Base-by-base conservation (phyloP, 2,329 filamentous ascomycete genomes). In the Colletotrichum plurivorum region DNA sequence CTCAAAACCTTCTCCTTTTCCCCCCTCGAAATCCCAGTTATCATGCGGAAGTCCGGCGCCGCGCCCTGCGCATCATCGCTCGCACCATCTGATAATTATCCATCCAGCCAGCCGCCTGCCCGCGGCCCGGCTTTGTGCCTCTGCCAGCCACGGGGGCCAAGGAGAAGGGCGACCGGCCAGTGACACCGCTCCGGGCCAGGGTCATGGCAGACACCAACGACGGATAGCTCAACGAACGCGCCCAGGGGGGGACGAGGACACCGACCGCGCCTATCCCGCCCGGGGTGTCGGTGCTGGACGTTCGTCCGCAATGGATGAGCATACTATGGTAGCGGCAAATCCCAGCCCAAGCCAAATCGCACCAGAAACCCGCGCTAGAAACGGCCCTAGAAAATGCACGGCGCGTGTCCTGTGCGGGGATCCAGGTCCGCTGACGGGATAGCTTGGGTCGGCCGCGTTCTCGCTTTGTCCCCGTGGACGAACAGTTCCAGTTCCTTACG, bases 371-470 rank as follows among this genome's bases (percentile, higher is more conserved):
- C 18, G 54, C 60, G 55, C 62, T 66, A 66, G 49, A 66, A 60
- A 69, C 62, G 54, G 31, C 66, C 62, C 66, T 69, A 69, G 66
- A 66, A 69, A 69, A 65, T 53, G 49, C 53, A 67, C 51, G 55
- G 62, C 49, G 56, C 55, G 22, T 60, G 66, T 45, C 62, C 66
- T 66, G 55, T 66, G 66, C 62, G 62, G 66, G 62, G 51, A 52
- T 60, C 51, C 43, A 66, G 66, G 62, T 60, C 66, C 66, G 62
- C 66, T 69, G 66, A 66, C 55, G 61, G 65, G 25, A 55, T 63
- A 46, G 60, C 22, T 31, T 46, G 39, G 22, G 20, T 49, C 48
- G 27, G 61, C 49, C 55, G 55, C 49, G 49, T 55, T 22, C 31
- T 60, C 61, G 54, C 66, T 69, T 69, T 69, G 66, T 66, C 36